Conservation (phyloP, 495 filamentous ascomycete species). For the Trichoderma gamsii region DNA sequence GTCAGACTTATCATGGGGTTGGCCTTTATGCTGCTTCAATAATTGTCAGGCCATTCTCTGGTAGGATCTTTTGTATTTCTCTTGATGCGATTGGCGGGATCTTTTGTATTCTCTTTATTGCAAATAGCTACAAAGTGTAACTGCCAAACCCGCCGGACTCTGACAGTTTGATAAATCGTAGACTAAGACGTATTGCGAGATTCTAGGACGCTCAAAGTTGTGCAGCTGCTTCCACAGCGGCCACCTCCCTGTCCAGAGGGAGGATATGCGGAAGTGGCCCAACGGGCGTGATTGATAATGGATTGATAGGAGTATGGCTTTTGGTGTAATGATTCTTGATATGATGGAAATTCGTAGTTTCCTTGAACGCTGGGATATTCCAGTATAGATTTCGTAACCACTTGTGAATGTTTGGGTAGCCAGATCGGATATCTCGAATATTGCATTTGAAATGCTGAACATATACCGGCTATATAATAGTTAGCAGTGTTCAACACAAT, state of each 20-base stretch:
- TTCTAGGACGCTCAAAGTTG: not conserved
- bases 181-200: no score
- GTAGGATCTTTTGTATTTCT: no score
- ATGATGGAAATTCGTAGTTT: conserved; percentile 62
- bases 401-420: conserved; percentile 60
- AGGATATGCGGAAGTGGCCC: conserved; percentile 60
- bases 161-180: no score
- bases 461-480: conserved; percentile 41
- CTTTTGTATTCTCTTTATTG: no score
- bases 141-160: no score
- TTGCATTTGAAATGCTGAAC: conserved; percentile 65
- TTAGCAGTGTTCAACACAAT: not conserved
- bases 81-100: no score
- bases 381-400: conserved; percentile 71
- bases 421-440: conserved; percentile 60
- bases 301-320: conserved; percentile 54
- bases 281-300: conserved; percentile 54
- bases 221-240: conserved; percentile 24
- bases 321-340: conserved; percentile 52
- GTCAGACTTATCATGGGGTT: no score
- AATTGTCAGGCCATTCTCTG: no score
- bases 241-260: conserved; percentile 36
- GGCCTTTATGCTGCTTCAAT: no score
- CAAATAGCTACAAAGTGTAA: no score
- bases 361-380: conserved; percentile 60